A percentile compares a stretch with the other conserved stretches of the same genome.
These are phyloP conservation scores for Paecilomyces variotii DNA, from an alignment of 2,329 filamentous ascomycete genomes.

Conservation along the genomic window DNA sequence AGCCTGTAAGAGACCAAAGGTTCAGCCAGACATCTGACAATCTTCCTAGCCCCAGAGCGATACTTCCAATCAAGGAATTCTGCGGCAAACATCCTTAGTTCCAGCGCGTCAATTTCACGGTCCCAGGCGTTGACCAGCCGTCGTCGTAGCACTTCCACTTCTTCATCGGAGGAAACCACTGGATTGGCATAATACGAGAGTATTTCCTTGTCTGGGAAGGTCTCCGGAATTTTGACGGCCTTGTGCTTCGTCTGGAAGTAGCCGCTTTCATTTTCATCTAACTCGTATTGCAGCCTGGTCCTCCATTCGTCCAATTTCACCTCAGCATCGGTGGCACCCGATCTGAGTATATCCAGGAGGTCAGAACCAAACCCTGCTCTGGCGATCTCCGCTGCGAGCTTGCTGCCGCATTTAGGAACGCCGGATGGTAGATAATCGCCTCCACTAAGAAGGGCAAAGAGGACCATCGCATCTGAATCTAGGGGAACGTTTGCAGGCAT, in stretches of 20 bases:
- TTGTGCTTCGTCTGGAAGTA: slow-evolving; percentile 72
- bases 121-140: slow-evolving; percentile 51
- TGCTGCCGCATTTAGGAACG: slow-evolving; percentile 78
- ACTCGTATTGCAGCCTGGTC: slow-evolving; percentile 61
- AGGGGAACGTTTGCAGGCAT: slow-evolving; percentile 36
- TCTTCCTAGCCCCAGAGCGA: slow-evolving; percentile 70
- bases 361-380: slow-evolving; percentile 75
- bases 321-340: slow-evolving; percentile 19
- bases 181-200: slow-evolving; percentile 84
- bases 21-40: slow-evolving; percentile 71
- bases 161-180: slow-evolving; percentile 59
- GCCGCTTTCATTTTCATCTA: slow-evolving; percentile 74
- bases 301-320: slow-evolving; percentile 57
- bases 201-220: slow-evolving; percentile 72
- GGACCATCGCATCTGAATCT: slow-evolving; percentile 80
- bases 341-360: slow-evolving; percentile 56
- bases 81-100: slow-evolving; percentile 63
- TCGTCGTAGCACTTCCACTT: slow-evolving; percentile 47
- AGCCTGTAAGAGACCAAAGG: slow-evolving; percentile 61
- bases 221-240: slow-evolving; percentile 64
- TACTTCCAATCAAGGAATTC: slow-evolving; percentile 84
- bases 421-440: slow-evolving; percentile 90
- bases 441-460: slow-evolving; percentile 90
- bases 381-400: slow-evolving; percentile 82
- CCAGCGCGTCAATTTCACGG: slow-evolving; percentile 54